Percentiles rank a stretch among this genome's conserved stretches.
Evolutionary conservation across 306 rosid species (phyloP).

Genomic region (Vachellia collinsii): DNA sequence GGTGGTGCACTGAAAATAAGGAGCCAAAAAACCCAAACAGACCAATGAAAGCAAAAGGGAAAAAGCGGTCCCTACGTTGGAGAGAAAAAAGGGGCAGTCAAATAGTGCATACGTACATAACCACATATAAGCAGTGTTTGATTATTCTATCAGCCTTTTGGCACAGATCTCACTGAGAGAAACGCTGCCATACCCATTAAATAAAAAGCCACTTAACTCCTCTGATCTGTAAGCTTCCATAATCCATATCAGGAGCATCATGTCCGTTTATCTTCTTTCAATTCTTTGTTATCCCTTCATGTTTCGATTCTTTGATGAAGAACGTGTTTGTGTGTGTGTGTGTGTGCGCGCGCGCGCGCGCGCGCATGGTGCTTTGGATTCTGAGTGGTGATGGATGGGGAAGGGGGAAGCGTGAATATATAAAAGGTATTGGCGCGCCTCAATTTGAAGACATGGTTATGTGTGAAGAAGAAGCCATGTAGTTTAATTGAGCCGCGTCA

Average conservation of each 20-base stretch:
- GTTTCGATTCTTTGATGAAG: constrained; percentile 3
- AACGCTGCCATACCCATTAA: too few species aligned
- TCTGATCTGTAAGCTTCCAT: neutral
- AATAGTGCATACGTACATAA: constrained; percentile 36
- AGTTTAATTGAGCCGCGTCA: constrained; percentile 96
- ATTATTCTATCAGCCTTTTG: neutral
- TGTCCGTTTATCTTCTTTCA: too few species aligned
- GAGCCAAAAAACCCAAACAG: neutral
- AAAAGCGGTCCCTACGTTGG: constrained; percentile 26
- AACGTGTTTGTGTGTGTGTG: neutral
- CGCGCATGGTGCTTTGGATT: neutral
- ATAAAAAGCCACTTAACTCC: neutral
- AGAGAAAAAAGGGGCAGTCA: constrained; percentile 38
- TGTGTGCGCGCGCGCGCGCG: too few species aligned
- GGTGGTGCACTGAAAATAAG: neutral
- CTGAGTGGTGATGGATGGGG: neutral
- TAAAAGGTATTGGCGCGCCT: constrained; percentile 75
- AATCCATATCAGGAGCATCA: neutral
- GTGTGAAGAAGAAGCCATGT: constrained; percentile 41
- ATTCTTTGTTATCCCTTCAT: neutral
- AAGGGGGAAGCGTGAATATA: constrained; percentile 24
- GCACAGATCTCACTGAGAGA: constrained; percentile 27
- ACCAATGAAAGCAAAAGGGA: neutral
- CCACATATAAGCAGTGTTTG: neutral
- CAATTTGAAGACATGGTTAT: constrained; percentile 69